Evolutionary conservation across 2,329 filamentous ascomycete genomes (phyloP), one percentile per base, ranked within the genome.

Genomic region (Kalaharituber pfeilii): DNA sequence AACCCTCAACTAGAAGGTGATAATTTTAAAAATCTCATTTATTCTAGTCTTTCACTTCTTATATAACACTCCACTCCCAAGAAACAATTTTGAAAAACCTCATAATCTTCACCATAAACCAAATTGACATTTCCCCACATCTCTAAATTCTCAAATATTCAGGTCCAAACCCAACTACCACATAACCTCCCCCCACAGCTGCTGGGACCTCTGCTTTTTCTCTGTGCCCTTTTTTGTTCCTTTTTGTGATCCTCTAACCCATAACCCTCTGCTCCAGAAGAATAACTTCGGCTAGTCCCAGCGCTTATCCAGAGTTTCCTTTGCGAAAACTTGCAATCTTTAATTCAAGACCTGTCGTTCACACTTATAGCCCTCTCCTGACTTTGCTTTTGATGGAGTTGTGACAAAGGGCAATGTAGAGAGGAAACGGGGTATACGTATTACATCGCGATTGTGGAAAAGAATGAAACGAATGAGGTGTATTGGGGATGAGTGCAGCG

Each of bases 1-100:
- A 84, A 64, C 95, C 88, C 67, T 96, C 89, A 64, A 94, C 86
- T 91, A n/a, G n/a, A n/a, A n/a, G n/a, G n/a, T n/a, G n/a, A n/a
- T n/a, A n/a, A n/a, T n/a, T n/a, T n/a, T n/a, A n/a, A n/a, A n/a
- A n/a, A n/a, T n/a, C n/a, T n/a, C n/a, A n/a, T n/a, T n/a, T n/a
- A n/a, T n/a, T n/a, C n/a, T n/a, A n/a, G n/a, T n/a, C n/a, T n/a
- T n/a, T n/a, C n/a, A n/a, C n/a, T n/a, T n/a, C n/a, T n/a, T n/a
- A n/a, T n/a, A n/a, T n/a, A n/a, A n/a, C n/a, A n/a, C n/a, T n/a
- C n/a, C n/a, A n/a, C n/a, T n/a, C n/a, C n/a, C n/a, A n/a, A n/a
- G n/a, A n/a, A 45, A 45, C 42, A 76, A n/a, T n/a, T n/a, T n/a
- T n/a, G n/a, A n/a, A n/a, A n/a, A n/a, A n/a, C n/a, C 82, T 63